These are phyloP conservation scores for Orbilia quercus DNA, from an alignment of 2,329 filamentous ascomycete species.

Conservation along the genomic window DNA sequence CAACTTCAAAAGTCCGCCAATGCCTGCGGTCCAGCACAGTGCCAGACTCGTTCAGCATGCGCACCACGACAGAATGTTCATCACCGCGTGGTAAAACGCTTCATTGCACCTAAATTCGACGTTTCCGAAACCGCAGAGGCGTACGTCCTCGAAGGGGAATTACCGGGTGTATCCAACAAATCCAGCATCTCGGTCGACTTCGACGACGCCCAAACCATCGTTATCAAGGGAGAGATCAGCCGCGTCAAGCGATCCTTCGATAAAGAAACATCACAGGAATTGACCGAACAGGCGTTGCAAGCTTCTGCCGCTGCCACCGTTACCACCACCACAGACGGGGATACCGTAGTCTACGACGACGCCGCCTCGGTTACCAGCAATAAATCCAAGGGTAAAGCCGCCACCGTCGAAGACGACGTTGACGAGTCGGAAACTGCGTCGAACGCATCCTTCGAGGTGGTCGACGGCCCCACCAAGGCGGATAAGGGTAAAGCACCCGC, in stretches of 20 bases:
- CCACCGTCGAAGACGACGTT: conserved; percentile 56
- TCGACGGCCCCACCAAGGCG: conserved; percentile 40
- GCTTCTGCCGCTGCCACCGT: conserved; percentile 29
- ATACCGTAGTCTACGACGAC: conserved; percentile 44
- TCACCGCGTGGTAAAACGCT: conserved; percentile 45
- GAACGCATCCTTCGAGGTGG: conserved; percentile 55
- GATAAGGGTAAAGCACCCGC: conserved; percentile 55
- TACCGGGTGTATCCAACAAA: conserved; percentile 79
- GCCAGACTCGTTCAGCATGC: conserved; percentile 36
- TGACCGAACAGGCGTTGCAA: conserved; percentile 53
- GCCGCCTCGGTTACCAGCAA: conserved; percentile 57
- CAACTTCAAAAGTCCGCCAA: conserved; percentile 1
- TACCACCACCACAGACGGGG: conserved; percentile 21
- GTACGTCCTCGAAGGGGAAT: conserved; percentile 83
- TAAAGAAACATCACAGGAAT: conserved; percentile 63
- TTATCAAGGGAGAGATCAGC: conserved; percentile 76
- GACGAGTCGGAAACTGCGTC: conserved; percentile 47
- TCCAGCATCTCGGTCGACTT: conserved; percentile 79
- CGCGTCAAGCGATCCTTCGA: conserved; percentile 70
- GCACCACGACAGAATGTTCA: conserved; percentile 29
- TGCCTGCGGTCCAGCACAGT: conserved; percentile 40
- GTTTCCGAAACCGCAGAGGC: conserved; percentile 75
- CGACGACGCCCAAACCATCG: conserved; percentile 78
- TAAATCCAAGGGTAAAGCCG: conserved; percentile 55
- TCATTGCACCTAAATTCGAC: conserved; percentile 71